Evolutionary conservation across 768 basidiomycete species (phyloP), one percentile per base, ranked within the genome.

Genomic region (Boletus sensibilis): DNA sequence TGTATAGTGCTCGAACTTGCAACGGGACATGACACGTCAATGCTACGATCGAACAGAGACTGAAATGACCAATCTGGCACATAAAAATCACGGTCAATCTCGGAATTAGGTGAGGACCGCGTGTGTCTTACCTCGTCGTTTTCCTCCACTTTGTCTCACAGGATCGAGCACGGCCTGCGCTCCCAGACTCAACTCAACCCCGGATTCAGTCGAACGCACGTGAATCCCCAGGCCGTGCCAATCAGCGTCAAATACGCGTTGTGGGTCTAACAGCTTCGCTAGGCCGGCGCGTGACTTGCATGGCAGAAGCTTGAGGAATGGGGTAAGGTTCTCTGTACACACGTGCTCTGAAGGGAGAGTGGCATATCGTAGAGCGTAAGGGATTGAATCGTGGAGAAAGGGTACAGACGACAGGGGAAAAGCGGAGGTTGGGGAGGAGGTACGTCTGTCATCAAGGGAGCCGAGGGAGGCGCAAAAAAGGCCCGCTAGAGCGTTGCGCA

Each of bases 251-350:
- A 98, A 94, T 4, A 96, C 73, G 4, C 79, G 80, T 62, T 96
- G 92, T 0, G 93, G 90, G 66, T 94, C 92, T 42, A 98, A 76
- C 23, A 98, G 78, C 16, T 74, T 77, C 0, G 93, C 90, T 21
- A 98, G 79, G 13, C 97, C 95, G 0, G 94, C 92, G 20, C 80
- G 75, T 6, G 90, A 85, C 67, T 97, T 92, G 78, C 96, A 98
- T 0, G 97, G 97, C 1, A 98, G 76, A 11, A 98, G 84, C 68
- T 96, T 94, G 55, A 98, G 79, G 74, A 98, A 97, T 0, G 97
- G 96, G 0, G 96, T 98, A 10, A 98, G 76, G 66, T 98, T 98
- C 68, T 98, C 97, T 5, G 96, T 98, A 68, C 96, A 99, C n/a
- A 98, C 90, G 62, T 87, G 79, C 67, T 95, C 92, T 4, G 87